phyloP scores from a whole-genome alignment of 306 rosid species.

The Inga leiocalycina region DNA sequence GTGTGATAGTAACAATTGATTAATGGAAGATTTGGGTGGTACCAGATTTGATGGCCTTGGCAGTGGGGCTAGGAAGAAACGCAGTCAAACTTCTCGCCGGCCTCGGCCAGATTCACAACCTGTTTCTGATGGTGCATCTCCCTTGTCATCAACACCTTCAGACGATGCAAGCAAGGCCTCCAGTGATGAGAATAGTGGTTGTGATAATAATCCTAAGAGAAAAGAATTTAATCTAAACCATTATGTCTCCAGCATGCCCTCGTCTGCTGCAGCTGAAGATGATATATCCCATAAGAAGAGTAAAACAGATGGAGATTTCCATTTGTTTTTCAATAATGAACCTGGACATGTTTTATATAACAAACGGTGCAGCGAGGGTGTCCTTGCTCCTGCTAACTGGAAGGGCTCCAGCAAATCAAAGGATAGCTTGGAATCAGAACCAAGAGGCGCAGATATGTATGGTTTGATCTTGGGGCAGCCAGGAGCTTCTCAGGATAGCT shows the following conservation, averaged over 20 bases:
- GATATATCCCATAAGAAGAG: constrained; percentile 44
- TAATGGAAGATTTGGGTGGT: constrained; percentile 88
- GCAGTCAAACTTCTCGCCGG: constrained; percentile 83
- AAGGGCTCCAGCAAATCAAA: constrained; percentile 59
- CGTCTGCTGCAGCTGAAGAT: constrained; percentile 45
- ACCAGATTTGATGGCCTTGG: constrained; percentile 61
- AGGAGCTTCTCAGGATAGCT: constrained; percentile 59
- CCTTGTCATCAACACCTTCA: constrained; percentile 70
- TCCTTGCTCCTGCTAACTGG: constrained; percentile 94
- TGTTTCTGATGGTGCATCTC: constrained; percentile 53
- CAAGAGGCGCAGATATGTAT: constrained; percentile 47
- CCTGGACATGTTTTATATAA: constrained; percentile 53
- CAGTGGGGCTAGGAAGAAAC: constrained; percentile 77
- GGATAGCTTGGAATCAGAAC: constrained; percentile 51
- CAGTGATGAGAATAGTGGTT: constrained; percentile 77
- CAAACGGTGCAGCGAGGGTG: constrained; percentile 80
- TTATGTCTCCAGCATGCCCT: constrained; percentile 50
- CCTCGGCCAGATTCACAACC: constrained; percentile 77
- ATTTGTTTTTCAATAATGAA: constrained; percentile 55
- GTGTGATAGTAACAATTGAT: constrained; percentile 22
- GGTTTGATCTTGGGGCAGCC: constrained; percentile 53
- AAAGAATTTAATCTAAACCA: constrained; percentile 78
- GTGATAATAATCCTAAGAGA: constrained; percentile 57
- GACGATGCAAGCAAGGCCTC: constrained; percentile 77
- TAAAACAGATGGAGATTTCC: constrained; percentile 55